phyloP scores from a whole-genome alignment of 805 yeast species.

The Teunomyces barrocoloradensis region DNA sequence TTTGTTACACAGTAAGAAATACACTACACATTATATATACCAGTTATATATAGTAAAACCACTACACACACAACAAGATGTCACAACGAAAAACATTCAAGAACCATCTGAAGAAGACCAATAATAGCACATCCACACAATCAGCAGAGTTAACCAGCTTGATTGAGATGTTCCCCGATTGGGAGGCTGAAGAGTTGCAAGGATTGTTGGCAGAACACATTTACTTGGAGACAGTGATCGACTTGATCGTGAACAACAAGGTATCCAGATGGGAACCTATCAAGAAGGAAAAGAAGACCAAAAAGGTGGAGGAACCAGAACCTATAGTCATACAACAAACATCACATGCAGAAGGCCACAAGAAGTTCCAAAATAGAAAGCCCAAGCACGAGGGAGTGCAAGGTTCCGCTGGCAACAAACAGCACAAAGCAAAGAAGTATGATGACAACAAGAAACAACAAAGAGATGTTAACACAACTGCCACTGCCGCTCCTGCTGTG shows the following conservation, averaged over 20 bases:
- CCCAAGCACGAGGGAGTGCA: conserved; percentile 3
- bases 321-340: conserved; percentile 6
- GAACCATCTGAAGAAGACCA: conserved; percentile 44
- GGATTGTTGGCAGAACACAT: conserved; percentile 70
- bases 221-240: conserved; percentile 77
- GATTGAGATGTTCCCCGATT: conserved; percentile 88
- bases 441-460: conserved; percentile 7
- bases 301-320: conserved; percentile 15
- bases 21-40: conserved; percentile 2
- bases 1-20: background rate
- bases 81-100: conserved; percentile 41
- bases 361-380: conserved; percentile 1
- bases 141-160: conserved; percentile 50
- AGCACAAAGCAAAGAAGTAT: conserved; percentile 3
- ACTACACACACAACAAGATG: conserved; percentile 2
- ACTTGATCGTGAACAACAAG: conserved; percentile 85
- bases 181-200: conserved; percentile 83
- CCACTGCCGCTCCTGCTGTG: conserved; percentile 17
- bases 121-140: conserved; percentile 16
- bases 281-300: conserved; percentile 57
- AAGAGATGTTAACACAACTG: conserved; percentile 3
- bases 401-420: background rate
- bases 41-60: background rate
- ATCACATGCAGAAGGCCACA: conserved; percentile 1
- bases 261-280: conserved; percentile 95